Base-by-base conservation (phyloP, 139 green algal species). In the Chlorella sp. region DNA sequence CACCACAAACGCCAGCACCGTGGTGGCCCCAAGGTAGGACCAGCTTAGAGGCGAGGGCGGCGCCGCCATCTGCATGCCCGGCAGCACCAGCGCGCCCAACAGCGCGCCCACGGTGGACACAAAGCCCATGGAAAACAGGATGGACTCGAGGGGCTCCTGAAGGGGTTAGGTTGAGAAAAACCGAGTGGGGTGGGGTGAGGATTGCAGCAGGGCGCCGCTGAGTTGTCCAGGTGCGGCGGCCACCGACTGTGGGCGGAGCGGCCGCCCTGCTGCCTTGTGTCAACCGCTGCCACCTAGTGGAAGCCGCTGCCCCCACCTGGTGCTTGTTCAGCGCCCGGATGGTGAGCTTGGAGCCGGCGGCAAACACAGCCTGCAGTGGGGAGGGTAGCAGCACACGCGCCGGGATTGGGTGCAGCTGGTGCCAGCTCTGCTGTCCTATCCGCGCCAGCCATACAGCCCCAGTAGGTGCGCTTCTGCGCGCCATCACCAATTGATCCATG, bases 261-360 rank as follows among this genome's bases (percentile, higher is more conserved):
- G n/a, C n/a, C n/a, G n/a, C n/a, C n/a, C n/a, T n/a, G n/a, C n/a
- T n/a, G n/a, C n/a, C n/a, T n/a, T n/a, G n/a, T n/a, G n/a, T n/a
- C n/a, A n/a, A n/a, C n/a, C n/a, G n/a, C n/a, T n/a, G n/a, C n/a
- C n/a, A n/a, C n/a, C n/a, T n/a, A n/a, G n/a, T n/a, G n/a, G n/a
- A n/a, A n/a, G n/a, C n/a, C n/a, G n/a, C n/a, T n/a, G 11, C n/a
- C n/a, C 38, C 24, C 22, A 44, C 51, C 26, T 81, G 54, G 76
- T 68, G 51, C 36, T 48, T 69, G 28, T 56, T 36, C 36, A 81
- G 54, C 11, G 76, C 76, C 7, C 76, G 51, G 76, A 81, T 69
- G 38, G 51, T 70, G 20, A 81, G 51, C 76, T 81, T 81, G 76
- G 51, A 68, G 76, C 76, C 76, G 36, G 54, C 28, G 22, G 30